phyloP scores from a whole-genome alignment of 805 yeast genomes.

The Sugiyamaella qingdaonensis region DNA sequence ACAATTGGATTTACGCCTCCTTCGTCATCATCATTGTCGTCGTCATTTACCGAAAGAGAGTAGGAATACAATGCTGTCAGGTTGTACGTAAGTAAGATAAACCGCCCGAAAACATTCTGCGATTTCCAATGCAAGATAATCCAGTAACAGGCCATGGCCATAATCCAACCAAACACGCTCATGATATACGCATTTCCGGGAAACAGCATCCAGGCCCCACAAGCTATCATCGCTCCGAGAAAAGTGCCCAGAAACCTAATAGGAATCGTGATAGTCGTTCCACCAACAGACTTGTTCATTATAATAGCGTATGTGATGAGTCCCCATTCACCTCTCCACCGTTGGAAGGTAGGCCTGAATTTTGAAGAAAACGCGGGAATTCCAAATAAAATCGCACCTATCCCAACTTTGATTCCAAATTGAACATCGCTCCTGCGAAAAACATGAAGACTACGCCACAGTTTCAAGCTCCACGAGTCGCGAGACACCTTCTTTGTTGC shows the following conservation, averaged over 20 bases:
- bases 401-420: slow-evolving; percentile 73
- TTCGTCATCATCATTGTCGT: slow-evolving; percentile 51
- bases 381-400: slow-evolving; percentile 67
- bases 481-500: background rate
- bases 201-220: slow-evolving; percentile 52
- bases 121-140: slow-evolving; percentile 66
- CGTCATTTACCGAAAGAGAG: slow-evolving; percentile 56
- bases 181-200: slow-evolving; percentile 53
- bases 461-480: slow-evolving; percentile 21
- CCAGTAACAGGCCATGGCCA: slow-evolving; percentile 40
- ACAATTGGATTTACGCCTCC: slow-evolving; percentile 68
- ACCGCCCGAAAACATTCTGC: slow-evolving; percentile 44
- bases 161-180: slow-evolving; percentile 44
- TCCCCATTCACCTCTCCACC: slow-evolving; percentile 83
- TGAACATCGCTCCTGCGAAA: slow-evolving; percentile 65
- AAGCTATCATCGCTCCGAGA: slow-evolving; percentile 64
- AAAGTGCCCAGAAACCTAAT: slow-evolving; percentile 61
- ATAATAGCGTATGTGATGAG: slow-evolving; percentile 75
- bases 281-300: slow-evolving; percentile 82
- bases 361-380: slow-evolving; percentile 60
- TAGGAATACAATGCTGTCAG: slow-evolving; percentile 74
- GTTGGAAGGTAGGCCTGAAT: slow-evolving; percentile 50
- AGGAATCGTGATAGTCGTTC: slow-evolving; percentile 65
- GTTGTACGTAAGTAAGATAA: slow-evolving; percentile 70
- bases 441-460: slow-evolving; percentile 41